These are phyloP conservation scores for Flaveria linearis DNA, from an alignment of 129 eudicot genomes.

Conservation along the genomic window DNA sequence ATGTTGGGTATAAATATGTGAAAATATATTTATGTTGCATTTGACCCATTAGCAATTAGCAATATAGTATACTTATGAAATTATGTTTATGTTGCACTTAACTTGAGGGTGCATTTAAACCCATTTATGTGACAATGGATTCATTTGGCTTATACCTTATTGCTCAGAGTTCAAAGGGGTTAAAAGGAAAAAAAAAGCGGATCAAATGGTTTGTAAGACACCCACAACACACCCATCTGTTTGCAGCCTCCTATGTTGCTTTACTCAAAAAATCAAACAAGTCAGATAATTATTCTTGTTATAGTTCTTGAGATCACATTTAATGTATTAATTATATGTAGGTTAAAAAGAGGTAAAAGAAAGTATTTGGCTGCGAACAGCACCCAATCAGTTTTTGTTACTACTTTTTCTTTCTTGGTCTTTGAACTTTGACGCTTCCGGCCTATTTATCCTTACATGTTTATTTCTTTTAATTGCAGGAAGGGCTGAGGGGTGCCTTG, in stretches of 20 bases:
- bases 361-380: not conserved
- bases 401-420: not conserved
- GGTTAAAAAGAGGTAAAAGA: not conserved
- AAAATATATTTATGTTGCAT: not conserved
- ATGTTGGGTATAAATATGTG: constrained; percentile 2
- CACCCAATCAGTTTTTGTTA: not conserved
- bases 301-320: not conserved
- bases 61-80: not conserved
- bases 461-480: constrained; percentile 43
- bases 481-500: constrained; percentile 55
- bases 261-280: not conserved
- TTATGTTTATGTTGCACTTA: not conserved
- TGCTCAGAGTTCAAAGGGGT: not conserved
- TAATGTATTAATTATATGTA: not conserved
- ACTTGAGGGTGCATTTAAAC: not conserved
- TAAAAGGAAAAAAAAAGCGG: not conserved
- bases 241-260: not conserved
- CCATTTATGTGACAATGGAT: not conserved
- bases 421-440: not conserved
- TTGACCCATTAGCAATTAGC: not conserved
- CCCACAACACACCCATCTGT: not conserved
- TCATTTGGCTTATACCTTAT: not conserved
- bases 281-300: not conserved
- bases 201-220: not conserved
- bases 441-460: constrained; percentile 14